Base-by-base conservation (phyloP, 2,329 filamentous ascomycete genomes). In the Colletotrichum costaricense region DNA sequence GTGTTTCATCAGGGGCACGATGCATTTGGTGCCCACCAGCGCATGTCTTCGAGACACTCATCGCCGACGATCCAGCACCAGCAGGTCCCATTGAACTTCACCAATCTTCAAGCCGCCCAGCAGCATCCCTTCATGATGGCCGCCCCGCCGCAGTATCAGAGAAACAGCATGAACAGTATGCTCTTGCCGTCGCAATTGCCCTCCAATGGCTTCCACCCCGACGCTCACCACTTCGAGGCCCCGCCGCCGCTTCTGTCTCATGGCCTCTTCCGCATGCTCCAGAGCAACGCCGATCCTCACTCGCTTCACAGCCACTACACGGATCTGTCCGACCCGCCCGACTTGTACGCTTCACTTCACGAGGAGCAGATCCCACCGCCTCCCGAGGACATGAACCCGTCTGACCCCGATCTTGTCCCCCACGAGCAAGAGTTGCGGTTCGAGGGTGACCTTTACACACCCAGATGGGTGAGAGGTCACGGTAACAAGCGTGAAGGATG, bases 401-500 rank as follows among this genome's bases (percentile, higher is more conserved):
- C 89, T 2, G 93, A 96, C 78, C 92, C 93, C 1, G 93, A 95
- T 73, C 85, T 95, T 79, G 86, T 93, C 12, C 94, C 94, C 6
- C 93, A 94, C 76, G 93, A 95, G 82, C 94, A 96, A 80, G 92
- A 93, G 76, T 84, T 95, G 72, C 89, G 94, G 60, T 97, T 95
- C 77, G 91, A 92, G 65, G 93, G 93, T 62, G 94, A 97, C 78
- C 83, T 97, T 69, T 97, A 97, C 84, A 96, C 94, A 1, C 94
- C 94, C 1, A 89, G 88, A 77, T 97, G 94, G 93, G 93, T 97
- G 24, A 92, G 94, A 46, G 94, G 94, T 26, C 93, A 96, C 75
- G 94, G 94, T 30, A 95, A 95, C 83, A 95, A 95, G 86, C 92
- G 94, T 55, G 94, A 96, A 81, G 94, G 94, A 4, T 97, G 94